These are phyloP conservation scores for Acanthamoeba lenticulata DNA, from an alignment of 208 protist species.

Conservation along the genomic window DNA sequence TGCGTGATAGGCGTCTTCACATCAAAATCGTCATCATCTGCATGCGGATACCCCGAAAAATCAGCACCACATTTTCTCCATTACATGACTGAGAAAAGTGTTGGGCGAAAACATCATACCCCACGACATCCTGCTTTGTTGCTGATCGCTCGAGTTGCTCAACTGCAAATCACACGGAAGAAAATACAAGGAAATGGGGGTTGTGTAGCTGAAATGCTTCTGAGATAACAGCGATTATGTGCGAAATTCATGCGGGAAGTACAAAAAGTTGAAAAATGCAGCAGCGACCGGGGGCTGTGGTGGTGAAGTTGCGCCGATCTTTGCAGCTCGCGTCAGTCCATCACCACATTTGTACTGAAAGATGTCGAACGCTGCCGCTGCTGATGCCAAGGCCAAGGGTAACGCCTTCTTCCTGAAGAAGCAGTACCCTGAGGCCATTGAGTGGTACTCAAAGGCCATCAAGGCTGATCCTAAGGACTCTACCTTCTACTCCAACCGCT, in stretches of 20 bases:
- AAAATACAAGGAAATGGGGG: not conserved
- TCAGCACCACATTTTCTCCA: not conserved
- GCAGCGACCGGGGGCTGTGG: not conserved
- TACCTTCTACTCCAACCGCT: conserved; percentile 87
- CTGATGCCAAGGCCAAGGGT: conserved; percentile 81
- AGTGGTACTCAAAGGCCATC: conserved; percentile 85
- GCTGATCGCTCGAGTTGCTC: not conserved
- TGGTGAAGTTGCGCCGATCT: not conserved
- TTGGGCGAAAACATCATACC: not conserved
- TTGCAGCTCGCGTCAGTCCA: not conserved
- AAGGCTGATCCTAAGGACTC: conserved; percentile 81
- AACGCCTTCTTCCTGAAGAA: conserved; percentile 81
- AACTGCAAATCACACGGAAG: not conserved
- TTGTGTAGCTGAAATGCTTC: not conserved
- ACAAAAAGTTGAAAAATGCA: conserved; percentile 4
- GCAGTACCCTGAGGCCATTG: conserved; percentile 81
- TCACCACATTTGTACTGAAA: not conserved
- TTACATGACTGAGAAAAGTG: not conserved
- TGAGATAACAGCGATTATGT: not conserved
- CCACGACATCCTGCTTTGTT: not conserved
- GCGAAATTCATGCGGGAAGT: not conserved
- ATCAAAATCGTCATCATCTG: conserved; percentile 61
- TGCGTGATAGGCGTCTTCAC: not conserved
- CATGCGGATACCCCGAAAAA: not conserved
- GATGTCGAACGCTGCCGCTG: conserved; percentile 61